Conservation (phyloP, 1,139 yeast genomes). For the Pichia sp. region DNA sequence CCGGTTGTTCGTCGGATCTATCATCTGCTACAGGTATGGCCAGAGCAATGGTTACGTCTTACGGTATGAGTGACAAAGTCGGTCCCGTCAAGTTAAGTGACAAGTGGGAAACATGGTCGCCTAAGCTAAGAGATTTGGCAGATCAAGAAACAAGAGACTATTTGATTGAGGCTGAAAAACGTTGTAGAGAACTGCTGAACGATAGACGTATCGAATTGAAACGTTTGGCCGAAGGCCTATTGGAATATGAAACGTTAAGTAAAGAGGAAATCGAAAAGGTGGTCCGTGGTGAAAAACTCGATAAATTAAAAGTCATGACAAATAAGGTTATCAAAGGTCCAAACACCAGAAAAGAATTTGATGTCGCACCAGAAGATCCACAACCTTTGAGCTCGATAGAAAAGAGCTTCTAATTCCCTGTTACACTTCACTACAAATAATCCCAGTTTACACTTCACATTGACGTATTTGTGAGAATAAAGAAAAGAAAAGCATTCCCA, state of each 20-base stretch:
- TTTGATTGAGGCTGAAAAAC: constrained; percentile 67
- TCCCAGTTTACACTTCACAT: background rate
- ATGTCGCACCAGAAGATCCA: constrained; percentile 31
- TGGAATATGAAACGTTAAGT: constrained; percentile 92
- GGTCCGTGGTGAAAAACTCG: constrained; percentile 70
- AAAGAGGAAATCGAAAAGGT: constrained; percentile 86
- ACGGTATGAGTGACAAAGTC: constrained; percentile 91
- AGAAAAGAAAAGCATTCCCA: background rate
- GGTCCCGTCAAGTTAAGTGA: constrained; percentile 89
- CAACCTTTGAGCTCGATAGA: constrained; percentile 19
- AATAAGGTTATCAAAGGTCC: constrained; percentile 68
- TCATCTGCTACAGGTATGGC: constrained; percentile 89
- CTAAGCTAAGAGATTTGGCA: constrained; percentile 79
- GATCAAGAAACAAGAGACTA: constrained; percentile 84
- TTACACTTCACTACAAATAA: background rate
- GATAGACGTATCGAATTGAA: constrained; percentile 68
- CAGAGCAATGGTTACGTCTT: constrained; percentile 92
- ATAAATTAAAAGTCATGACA: constrained; percentile 61
- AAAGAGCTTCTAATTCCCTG: background rate
- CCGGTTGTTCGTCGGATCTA: constrained; percentile 91
- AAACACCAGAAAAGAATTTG: constrained; percentile 29
- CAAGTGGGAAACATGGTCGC: constrained; percentile 94
- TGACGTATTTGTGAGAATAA: background rate
- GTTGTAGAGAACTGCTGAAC: constrained; percentile 66
- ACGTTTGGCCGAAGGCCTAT: constrained; percentile 85